Evolutionary conservation across 1,139 yeast species (phyloP).

Genomic region (Scheffersomyces segobiensis): DNA sequence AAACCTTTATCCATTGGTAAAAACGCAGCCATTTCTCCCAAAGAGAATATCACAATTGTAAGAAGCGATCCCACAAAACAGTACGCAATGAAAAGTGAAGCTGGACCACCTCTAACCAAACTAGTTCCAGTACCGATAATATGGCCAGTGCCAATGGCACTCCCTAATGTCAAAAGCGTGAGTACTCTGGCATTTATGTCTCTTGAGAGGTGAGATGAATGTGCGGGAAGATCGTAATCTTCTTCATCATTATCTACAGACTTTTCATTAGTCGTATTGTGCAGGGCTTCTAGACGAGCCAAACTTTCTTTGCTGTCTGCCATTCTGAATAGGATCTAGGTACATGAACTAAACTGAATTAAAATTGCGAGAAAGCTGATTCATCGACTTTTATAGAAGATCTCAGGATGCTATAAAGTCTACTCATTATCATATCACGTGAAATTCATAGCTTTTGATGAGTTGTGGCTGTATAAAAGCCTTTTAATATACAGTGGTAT

Average conservation of each 20-base stretch:
- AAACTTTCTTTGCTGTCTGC: not conserved
- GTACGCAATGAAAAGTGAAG: conserved; percentile 2
- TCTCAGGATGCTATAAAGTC: not conserved
- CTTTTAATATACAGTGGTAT: not conserved
- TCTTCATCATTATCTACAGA: not conserved
- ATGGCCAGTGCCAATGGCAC: not conserved
- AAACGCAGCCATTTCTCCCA: conserved; percentile 7
- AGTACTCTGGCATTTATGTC: conserved; percentile 1
- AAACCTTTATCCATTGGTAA: conserved; percentile 4
- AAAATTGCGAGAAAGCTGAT: not conserved
- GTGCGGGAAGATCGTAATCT: not conserved
- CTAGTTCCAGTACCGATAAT: conserved; percentile 5
- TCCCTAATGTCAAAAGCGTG: not conserved
- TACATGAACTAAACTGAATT: not conserved
- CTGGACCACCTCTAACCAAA: conserved; percentile 5
- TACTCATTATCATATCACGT: not conserved
- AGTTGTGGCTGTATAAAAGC: not conserved
- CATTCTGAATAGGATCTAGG: not conserved
- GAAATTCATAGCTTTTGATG: not conserved
- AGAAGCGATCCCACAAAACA: conserved; percentile 1
- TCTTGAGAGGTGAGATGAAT: not conserved
- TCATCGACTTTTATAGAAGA: not conserved
- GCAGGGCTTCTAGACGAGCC: not conserved
- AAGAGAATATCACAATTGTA: conserved; percentile 1
- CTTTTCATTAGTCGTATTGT: not conserved